phyloP scores from a whole-genome alignment of 495 filamentous ascomycete genomes.

The Aspergillus avenaceus region DNA sequence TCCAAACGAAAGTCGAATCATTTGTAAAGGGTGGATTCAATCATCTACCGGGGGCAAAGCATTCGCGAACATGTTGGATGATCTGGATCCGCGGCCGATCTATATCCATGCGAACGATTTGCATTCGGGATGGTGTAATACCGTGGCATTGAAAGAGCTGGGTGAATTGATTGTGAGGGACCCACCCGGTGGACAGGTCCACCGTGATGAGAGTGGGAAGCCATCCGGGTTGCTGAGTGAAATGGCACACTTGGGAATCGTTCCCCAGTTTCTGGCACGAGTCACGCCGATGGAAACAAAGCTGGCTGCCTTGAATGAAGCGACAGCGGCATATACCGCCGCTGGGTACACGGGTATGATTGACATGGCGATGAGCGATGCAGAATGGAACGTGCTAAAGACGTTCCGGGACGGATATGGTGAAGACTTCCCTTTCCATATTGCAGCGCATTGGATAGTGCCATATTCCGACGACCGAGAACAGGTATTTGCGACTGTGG shows the following conservation, averaged over 20 bases:
- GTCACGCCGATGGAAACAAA: conserved; percentile 50
- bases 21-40: conserved; percentile 61
- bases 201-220: conserved; percentile 48
- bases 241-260: conserved; percentile 50
- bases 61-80: conserved; percentile 51
- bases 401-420: conserved; percentile 37
- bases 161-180: conserved; percentile 42
- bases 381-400: conserved; percentile 53
- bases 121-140: conserved; percentile 61
- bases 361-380: conserved; percentile 70
- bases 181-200: conserved; percentile 53
- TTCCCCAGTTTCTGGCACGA: conserved; percentile 55
- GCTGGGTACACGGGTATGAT: conserved; percentile 60
- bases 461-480: conserved; percentile 37
- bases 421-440: conserved; percentile 47
- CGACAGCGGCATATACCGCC: conserved; percentile 47
- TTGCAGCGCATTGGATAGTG: conserved; percentile 63
- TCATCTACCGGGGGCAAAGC: conserved; percentile 49
- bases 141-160: conserved; percentile 50
- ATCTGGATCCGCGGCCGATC: conserved; percentile 50
- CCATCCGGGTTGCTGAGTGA: conserved; percentile 55
- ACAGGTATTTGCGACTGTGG: conserved; percentile 47
- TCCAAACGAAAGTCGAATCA: conserved; percentile 46
- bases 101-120: conserved; percentile 60
- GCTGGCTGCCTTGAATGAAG: conserved; percentile 43